Base-by-base conservation (phyloP, 805 yeast genomes). In the Ogataea philodendri region DNA sequence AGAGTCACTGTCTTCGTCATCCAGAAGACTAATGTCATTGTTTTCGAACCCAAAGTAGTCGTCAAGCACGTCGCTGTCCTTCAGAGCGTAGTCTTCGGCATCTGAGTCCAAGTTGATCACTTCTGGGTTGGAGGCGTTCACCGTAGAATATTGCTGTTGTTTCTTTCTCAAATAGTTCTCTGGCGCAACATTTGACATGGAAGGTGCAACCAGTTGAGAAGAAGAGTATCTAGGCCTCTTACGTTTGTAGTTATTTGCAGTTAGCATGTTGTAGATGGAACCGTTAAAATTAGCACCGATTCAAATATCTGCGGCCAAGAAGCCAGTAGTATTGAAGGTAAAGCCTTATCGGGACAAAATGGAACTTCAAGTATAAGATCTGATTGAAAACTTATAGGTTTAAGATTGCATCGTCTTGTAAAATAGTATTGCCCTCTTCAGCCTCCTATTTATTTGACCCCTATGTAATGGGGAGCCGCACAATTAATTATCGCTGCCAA, bases 101-200 rank as follows among this genome's bases (percentile, higher is more conserved):
- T 67, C 73, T 0, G 72, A 67, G 34, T 65, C 72, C 29, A 67
- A 42, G 23, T 62, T 55, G 21, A 66, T 58, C 3, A 66, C 54
- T 41, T 65, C 65, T 25, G 46, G 32, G 31, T 31, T 23, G 22
- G 26, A 32, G 1, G 39, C 15, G 10, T 35, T 9, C 13, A 22
- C 33, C 1, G 45, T 39, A 22, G 40, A 35, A 15, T 42, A 41
- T 33, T 49, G 49, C 33, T 46, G 48, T 29, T 49, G 40, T 49
- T 44, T 49, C 44, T 55, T 61, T 48, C 57, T 41, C 49, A 58
- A 19, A 48, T 41, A 34, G 43, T 52, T 23, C 11, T 27, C 28
- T 24, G 40, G 24, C 14, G 30, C 20, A n/a, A 17, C 15, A 5
- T 28, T 38, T 14, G 35, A 30, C 10, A 34, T 15, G 9, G 39